Evolutionary conservation across 257 asterid genomes (phyloP).

Genomic region (Solanum paucissectum): DNA sequence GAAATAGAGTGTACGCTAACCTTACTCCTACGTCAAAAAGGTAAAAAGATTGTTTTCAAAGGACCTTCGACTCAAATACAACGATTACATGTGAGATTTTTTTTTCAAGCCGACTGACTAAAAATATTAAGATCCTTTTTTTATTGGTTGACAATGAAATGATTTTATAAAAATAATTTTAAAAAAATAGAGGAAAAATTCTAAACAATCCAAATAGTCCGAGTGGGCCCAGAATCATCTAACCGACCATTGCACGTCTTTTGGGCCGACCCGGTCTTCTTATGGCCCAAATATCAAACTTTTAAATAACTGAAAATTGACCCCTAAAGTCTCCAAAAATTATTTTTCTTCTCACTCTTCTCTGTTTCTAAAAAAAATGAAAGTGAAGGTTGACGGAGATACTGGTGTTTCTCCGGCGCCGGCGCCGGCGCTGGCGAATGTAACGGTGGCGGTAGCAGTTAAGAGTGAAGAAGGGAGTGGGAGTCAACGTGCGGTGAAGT

Average conservation of each 20-base stretch:
- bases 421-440: slow-evolving; percentile 33
- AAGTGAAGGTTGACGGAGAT: not conserved
- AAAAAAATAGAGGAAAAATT: not conserved
- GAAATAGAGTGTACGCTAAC: not conserved
- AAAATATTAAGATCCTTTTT: not conserved
- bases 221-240: not conserved
- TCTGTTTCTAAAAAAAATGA: not conserved
- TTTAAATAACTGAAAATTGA: not conserved
- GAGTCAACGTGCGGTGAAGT: slow-evolving; percentile 65
- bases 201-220: not conserved
- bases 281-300: not conserved
- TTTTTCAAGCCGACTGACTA: not conserved
- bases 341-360: not conserved
- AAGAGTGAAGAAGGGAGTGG: slow-evolving; percentile 66
- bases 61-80: not conserved
- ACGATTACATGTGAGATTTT: not conserved
- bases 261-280: not conserved
- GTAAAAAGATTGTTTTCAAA: not conserved
- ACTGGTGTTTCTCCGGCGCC: not conserved
- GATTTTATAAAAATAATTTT: not conserved
- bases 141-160: not conserved
- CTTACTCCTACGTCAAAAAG: not conserved
- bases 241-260: not conserved
- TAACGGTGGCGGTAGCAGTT: slow-evolving; percentile 55
- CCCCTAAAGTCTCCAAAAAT: not conserved